These are phyloP conservation scores for Russula virescens DNA, from an alignment of 768 basidiomycete species.

Conservation along the genomic window DNA sequence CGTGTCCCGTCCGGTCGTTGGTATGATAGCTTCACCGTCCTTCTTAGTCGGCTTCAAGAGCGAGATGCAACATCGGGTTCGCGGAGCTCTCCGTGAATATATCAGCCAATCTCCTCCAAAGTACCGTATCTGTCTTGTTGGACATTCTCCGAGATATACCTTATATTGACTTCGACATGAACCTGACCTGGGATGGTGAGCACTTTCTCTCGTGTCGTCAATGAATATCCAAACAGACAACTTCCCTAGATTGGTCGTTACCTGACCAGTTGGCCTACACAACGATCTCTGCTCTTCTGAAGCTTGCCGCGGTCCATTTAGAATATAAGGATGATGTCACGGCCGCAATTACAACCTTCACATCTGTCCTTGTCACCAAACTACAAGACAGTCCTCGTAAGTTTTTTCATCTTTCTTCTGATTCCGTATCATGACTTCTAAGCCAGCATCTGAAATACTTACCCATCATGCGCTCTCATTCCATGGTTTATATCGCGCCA, in stretches of 20 bases:
- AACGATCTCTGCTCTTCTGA: conserved; percentile 69
- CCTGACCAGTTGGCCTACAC: conserved; percentile 81
- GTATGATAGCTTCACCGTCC: conserved; percentile 1
- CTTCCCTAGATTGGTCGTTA: conserved; percentile 69
- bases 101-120: conserved; percentile 45
- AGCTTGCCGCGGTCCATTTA: conserved; percentile 50
- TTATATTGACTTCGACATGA: conserved; percentile 69
- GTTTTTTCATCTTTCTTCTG: conserved; percentile 26
- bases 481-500: conserved; percentile 82
- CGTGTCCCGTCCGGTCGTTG: conserved; percentile 21
- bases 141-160: conserved; percentile 70
- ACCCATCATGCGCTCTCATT: conserved; percentile 74
- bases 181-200: conserved; percentile 75
- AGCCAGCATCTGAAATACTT: conserved; percentile 60
- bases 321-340: conserved; percentile 47
- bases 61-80: conserved; percentile 79
- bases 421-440: background rate
- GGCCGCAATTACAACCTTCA: conserved; percentile 56
- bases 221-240: background rate
- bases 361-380: conserved; percentile 48
- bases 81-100: conserved; percentile 70
- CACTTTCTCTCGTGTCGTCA: background rate
- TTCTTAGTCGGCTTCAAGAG: conserved; percentile 57
- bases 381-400: conserved; percentile 51
- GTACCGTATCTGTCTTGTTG: conserved; percentile 54